Percentiles rank a stretch among this genome's conserved stretches.
phyloP scores from a whole-genome alignment of 1,284 basidiomycete genomes.

The Cryptococcus deneoformans region DNA sequence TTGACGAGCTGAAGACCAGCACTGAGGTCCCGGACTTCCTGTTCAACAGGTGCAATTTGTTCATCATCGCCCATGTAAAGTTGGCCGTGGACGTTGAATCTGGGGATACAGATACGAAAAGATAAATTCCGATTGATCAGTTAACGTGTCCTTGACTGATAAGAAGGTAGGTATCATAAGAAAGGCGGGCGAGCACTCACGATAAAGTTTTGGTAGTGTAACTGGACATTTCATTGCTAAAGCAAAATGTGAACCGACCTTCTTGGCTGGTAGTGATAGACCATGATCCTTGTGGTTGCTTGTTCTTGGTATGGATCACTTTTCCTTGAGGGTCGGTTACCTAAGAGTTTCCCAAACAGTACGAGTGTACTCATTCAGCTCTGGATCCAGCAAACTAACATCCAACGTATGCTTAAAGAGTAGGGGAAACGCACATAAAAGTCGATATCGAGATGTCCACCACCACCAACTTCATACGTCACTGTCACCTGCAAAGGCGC shows the following conservation, averaged over 20 bases:
- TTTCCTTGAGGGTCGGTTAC: conserved; percentile 70
- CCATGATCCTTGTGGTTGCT: conserved; percentile 84
- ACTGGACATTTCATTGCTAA: conserved; percentile 96
- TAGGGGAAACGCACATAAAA: conserved; percentile 67
- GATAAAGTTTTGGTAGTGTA: conserved; percentile 92
- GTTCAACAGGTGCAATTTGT: conserved; percentile 85
- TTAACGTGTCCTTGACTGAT: not conserved
- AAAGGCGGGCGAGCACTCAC: conserved; percentile 52
- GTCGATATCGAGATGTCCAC: conserved; percentile 95
- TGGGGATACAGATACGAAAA: conserved; percentile 39
- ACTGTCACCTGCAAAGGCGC: conserved; percentile 80
- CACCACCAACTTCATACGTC: conserved; percentile 92
- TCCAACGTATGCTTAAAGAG: too few relatives aligned
- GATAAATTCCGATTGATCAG: not conserved
- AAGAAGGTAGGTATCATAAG: not conserved
- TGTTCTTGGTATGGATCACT: conserved; percentile 72
- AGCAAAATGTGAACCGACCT: conserved; percentile 93
- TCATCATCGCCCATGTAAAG: conserved; percentile 59
- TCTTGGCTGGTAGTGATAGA: conserved; percentile 82
- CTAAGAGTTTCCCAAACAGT: conserved; percentile 50
- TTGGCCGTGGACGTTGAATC: conserved; percentile 98
- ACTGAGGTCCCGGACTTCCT: conserved; percentile 87
- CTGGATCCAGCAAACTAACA: not conserved
- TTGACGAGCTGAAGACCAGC: conserved; percentile 85
- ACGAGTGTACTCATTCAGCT: not conserved